A percentile compares a stretch with the other conserved stretches of the same genome.
phyloP scores from a whole-genome alignment of 352 stramenopile species.

The Blastocystis sp. region DNA sequence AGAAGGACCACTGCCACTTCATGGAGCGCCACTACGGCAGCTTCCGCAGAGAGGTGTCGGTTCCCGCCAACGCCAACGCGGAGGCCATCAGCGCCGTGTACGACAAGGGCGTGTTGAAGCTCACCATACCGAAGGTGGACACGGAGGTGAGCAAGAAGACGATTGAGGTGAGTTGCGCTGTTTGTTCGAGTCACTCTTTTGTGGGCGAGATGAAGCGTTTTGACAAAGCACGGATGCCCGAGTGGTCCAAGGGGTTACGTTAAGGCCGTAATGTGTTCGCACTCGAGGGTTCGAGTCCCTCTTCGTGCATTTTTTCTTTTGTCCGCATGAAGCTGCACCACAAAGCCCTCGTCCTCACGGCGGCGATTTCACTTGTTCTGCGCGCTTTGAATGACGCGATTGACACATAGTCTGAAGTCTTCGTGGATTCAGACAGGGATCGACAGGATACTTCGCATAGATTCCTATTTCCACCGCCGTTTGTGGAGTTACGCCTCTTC shows the following conservation, averaged over 20 bases:
- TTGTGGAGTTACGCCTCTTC: not conserved
- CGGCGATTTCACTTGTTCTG: not conserved
- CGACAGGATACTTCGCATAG: not conserved
- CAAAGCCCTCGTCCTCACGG: not conserved
- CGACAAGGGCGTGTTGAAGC: constrained; percentile 46
- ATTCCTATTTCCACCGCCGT: not conserved
- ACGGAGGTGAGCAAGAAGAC: not conserved
- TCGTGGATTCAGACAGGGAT: not conserved
- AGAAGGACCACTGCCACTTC: constrained; percentile 57
- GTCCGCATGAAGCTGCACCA: not conserved
- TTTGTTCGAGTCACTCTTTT: constrained; percentile 5
- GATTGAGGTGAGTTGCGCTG: constrained; percentile 9
- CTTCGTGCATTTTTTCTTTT: constrained; percentile 16
- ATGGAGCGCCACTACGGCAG: constrained; percentile 50
- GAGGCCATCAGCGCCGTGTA: constrained; percentile 51
- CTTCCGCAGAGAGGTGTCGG: constrained; percentile 54
- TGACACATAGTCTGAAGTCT: not conserved
- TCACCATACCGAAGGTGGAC: constrained; percentile 47
- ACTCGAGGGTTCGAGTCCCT: not conserved
- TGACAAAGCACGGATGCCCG: constrained; percentile 18
- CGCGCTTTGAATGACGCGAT: not conserved
- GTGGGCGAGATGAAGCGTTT: not conserved
- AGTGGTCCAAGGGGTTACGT: constrained; percentile 27
- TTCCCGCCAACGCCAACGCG: constrained; percentile 36
- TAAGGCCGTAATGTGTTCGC: not conserved